Percentiles rank a stretch among this genome's conserved stretches.
Evolutionary conservation across 306 rosid genomes (phyloP).

Genomic region (Cucurbita moschata): DNA sequence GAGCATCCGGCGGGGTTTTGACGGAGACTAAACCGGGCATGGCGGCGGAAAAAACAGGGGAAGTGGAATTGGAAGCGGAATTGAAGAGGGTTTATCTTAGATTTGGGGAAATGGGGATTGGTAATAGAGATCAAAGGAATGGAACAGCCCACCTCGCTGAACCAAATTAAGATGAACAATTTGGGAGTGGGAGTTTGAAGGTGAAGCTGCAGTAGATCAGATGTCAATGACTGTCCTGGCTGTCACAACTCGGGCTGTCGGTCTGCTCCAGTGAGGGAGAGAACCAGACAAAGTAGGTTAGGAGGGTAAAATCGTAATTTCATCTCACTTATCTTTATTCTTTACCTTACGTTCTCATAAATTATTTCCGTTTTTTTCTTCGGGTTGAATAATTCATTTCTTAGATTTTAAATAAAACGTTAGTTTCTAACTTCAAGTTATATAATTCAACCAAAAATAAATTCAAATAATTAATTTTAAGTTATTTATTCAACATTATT

Average conservation of each 20-base stretch:
- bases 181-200: neutral
- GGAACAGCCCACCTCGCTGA: slow-evolving; percentile 11
- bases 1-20: slow-evolving; percentile 57
- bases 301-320: slow-evolving; percentile 1
- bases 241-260: neutral
- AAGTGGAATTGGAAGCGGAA: neutral
- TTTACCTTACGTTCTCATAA: too few relatives aligned
- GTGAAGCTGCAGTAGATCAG: slow-evolving; percentile 11
- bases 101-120: neutral
- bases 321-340: neutral
- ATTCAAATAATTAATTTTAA: too few relatives aligned
- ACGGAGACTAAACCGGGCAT: slow-evolving; percentile 87
- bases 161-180: neutral
- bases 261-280: neutral
- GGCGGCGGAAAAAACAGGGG: neutral
- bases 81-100: neutral
- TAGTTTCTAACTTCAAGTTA: too few relatives aligned
- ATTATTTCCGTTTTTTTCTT: too few relatives aligned
- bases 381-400: too few relatives aligned
- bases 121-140: neutral
- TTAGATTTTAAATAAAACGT: too few relatives aligned
- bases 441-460: too few relatives aligned
- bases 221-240: slow-evolving; percentile 10
- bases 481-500: too few relatives aligned
- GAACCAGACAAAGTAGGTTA: neutral